phyloP scores from a whole-genome alignment of 352 stramenopile genomes.

The Pythium myriotylum region DNA sequence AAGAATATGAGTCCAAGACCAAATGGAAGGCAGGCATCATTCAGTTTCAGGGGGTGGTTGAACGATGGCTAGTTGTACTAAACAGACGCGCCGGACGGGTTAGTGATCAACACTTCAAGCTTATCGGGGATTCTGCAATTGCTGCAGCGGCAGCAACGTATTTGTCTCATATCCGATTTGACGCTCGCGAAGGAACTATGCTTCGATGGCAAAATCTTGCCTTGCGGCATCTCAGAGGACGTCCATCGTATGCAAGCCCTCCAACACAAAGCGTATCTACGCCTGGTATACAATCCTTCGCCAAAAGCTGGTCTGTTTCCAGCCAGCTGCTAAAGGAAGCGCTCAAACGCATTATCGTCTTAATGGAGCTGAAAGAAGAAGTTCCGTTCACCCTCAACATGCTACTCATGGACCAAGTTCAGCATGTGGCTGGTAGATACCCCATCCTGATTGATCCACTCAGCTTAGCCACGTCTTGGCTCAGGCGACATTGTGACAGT shows the following conservation, averaged over 20 bases:
- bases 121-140: constrained; percentile 41
- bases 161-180: constrained; percentile 26
- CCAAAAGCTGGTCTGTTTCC: constrained; percentile 37
- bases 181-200: constrained; percentile 30
- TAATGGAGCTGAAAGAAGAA: constrained; percentile 20
- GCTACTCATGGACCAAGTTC: constrained; percentile 51
- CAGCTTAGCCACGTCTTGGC: constrained; percentile 33
- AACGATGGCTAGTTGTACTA: constrained; percentile 40
- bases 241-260: constrained; percentile 6
- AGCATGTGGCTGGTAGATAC: constrained; percentile 48
- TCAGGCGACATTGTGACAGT: constrained; percentile 29
- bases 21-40: constrained; percentile 44
- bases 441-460: constrained; percentile 61
- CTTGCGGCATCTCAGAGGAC: constrained; percentile 10
- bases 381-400: constrained; percentile 43
- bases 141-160: constrained; percentile 40
- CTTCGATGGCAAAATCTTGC: constrained; percentile 30
- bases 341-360: constrained; percentile 45
- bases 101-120: constrained; percentile 29
- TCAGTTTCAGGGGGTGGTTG: constrained; percentile 43
- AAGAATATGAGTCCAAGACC: constrained; percentile 46
- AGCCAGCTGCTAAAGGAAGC: constrained; percentile 27
- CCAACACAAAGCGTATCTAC: constrained; percentile 20
- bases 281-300: constrained; percentile 16
- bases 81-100: constrained; percentile 23